These are phyloP conservation scores for Pulveroboletus sp. DNA, from an alignment of 768 basidiomycete genomes.

Conservation along the genomic window DNA sequence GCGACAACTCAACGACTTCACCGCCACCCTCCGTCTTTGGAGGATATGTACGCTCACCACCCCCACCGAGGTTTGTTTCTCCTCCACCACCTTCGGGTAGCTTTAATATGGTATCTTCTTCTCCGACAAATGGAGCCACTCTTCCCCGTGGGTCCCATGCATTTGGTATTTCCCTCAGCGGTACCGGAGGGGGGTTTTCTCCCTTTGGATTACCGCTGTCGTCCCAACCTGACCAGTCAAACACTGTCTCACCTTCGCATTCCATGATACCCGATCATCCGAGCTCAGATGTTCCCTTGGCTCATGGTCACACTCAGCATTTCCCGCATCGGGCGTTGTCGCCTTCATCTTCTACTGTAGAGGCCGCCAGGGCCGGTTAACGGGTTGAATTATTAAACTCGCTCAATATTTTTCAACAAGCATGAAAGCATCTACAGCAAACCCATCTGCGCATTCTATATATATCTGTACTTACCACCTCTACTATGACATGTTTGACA, in stretches of 20 bases:
- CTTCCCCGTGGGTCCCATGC: conserved; percentile 29
- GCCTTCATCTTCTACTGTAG: conserved; percentile 36
- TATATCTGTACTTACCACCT: conserved; percentile 37
- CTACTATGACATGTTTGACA: conserved; percentile 32
- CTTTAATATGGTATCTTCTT: conserved; percentile 26
- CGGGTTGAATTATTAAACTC: conserved; percentile 35
- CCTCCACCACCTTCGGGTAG: conserved; percentile 28
- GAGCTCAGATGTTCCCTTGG: conserved; percentile 26
- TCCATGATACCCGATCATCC: conserved; percentile 34
- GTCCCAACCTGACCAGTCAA: conserved; percentile 27
- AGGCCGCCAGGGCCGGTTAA: conserved; percentile 38
- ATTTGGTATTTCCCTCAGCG: conserved; percentile 30
- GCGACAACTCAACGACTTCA: conserved; percentile 25
- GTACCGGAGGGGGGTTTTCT: conserved; percentile 25
- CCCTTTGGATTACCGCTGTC: conserved; percentile 32
- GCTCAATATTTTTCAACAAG: conserved; percentile 36
- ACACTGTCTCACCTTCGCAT: conserved; percentile 28
- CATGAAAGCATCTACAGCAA: conserved; percentile 37
- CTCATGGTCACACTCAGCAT: conserved; percentile 35
- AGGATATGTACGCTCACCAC: conserved; percentile 31
- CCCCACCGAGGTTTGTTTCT: conserved; percentile 32
- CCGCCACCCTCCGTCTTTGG: conserved; percentile 23
- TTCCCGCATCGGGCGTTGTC: conserved; percentile 37
- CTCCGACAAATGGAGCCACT: conserved; percentile 22
- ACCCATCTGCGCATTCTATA: conserved; percentile 38